Base-by-base conservation (phyloP, 331 rosid species). In the Quercus lobata region DNA sequence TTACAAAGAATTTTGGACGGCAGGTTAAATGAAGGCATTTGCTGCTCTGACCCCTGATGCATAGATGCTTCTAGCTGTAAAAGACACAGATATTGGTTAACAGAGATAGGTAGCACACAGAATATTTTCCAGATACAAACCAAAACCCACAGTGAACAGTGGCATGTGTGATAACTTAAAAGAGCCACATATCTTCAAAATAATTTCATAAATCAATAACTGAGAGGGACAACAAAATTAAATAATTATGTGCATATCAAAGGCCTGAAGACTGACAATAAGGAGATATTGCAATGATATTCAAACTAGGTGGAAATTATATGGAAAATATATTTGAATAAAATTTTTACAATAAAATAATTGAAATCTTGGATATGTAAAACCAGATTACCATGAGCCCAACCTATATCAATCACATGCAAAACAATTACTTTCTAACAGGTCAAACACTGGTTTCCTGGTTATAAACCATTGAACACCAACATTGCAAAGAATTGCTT, bases 41-140 rank as follows among this genome's bases (percentile, higher is more conserved):
- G 96, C 81, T 91, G 97, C 88, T 95, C 97, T 19, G 76, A 85
- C 75, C 91, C 97, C 81, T 95, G 99, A 87, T 95, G 96, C 97
- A 95, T 91, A 56, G 99, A 95, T 62, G 99, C 99, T 88, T 95
- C 99, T 2, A 95, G 97, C 99, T 95, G 71, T 32, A 77, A 66
- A 66, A 53, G 62, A 83, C 54, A 73, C 66, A 78, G 75, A 14
- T 32, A 21, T 4, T 54, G 25, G 77, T 75, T 6, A 73, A 30
- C 12, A 30, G 2, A 35, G 65, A 69, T 58, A 12, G 15, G 41
- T 19, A 19, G 72, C 52, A 1, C 52, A 68, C 15, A 68, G n/a
- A 29, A 32, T 30, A 7, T 35, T 35, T 8, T 25, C 14, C 34
- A 60, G 25, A 60, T 22, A 60, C 9, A 35, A 7, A 35, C n/a